These are phyloP conservation scores for Neolecta irregularis DNA, from an alignment of 1,139 yeast genomes.

Conservation along the genomic window DNA sequence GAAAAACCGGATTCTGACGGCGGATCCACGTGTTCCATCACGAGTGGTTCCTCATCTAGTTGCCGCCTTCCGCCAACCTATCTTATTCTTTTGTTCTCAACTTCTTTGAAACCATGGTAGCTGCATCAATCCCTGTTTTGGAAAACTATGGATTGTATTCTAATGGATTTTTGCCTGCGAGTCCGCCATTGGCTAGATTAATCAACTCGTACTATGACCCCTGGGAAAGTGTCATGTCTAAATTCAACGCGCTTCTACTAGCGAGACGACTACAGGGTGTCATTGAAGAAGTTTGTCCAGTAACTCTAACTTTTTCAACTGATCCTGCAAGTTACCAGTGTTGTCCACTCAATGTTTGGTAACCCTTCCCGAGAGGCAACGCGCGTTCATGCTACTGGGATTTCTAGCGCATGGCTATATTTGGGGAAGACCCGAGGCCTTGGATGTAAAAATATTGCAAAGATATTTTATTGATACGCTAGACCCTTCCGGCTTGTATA, in stretches of 20 bases:
- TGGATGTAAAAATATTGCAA: background rate
- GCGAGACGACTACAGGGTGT: conserved; percentile 44
- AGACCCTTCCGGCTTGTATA: conserved; percentile 48
- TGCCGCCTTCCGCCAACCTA: too few species aligned
- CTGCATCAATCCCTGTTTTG: conserved; percentile 34
- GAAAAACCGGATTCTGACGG: too few species aligned
- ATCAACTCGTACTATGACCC: conserved; percentile 50
- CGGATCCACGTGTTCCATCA: too few species aligned
- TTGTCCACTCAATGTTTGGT: conserved; percentile 14
- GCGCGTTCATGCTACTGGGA: conserved; percentile 67
- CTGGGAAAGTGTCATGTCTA: conserved; percentile 59
- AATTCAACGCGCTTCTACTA: conserved; percentile 57
- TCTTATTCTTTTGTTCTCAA: too few species aligned
- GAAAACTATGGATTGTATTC: conserved; percentile 58
- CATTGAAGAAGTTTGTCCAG: conserved; percentile 45
- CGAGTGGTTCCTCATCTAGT: too few species aligned
- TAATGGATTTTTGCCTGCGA: conserved; percentile 60
- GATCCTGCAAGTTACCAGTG: conserved; percentile 11
- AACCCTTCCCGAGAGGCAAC: conserved; percentile 39
- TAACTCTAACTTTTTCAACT: conserved; percentile 33
- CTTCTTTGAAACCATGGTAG: too few species aligned
- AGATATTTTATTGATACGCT: conserved; percentile 18
- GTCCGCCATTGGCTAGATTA: conserved; percentile 44
- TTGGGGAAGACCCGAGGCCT: conserved; percentile 57
- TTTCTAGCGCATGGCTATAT: conserved; percentile 78